Conservation (phyloP, 768 basidiomycete genomes). For the Hericium erinaceus region DNA sequence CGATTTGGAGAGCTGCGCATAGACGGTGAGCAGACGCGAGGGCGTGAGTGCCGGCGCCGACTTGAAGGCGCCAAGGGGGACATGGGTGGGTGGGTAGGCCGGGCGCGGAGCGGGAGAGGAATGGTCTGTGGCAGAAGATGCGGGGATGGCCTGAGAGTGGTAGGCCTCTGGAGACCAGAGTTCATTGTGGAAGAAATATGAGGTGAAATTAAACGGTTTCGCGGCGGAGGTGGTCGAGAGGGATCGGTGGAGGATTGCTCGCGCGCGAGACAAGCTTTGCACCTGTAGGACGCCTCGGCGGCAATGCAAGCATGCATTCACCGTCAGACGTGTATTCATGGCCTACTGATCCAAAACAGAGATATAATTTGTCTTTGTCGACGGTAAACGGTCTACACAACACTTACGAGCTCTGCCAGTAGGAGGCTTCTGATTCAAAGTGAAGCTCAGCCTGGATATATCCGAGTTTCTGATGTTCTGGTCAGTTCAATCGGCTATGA, state of each 20-base stretch:
- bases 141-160: background rate
- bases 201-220: conserved; percentile 28
- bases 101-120: background rate
- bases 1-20: conserved; percentile 76
- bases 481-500: too few species aligned
- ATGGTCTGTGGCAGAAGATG: background rate
- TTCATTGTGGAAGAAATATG: conserved; percentile 58
- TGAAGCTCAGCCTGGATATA: too few species aligned
- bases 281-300: background rate
- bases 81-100: conserved; percentile 2
- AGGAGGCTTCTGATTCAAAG: too few species aligned
- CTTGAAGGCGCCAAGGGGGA: conserved; percentile 15
- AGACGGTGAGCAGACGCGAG: conserved; percentile 49
- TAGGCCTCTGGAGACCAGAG: conserved; percentile 31
- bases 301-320: background rate
- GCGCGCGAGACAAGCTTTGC: background rate
- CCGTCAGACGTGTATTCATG: background rate
- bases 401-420: too few species aligned
- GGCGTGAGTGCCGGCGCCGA: conserved; percentile 33
- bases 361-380: too few species aligned
- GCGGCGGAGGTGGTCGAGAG: conserved; percentile 12
- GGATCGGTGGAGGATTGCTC: background rate
- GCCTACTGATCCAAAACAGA: background rate
- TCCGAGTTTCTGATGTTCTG: too few species aligned
- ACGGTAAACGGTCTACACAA: too few species aligned